Percentiles rank a stretch among this genome's conserved stretches.
Evolutionary conservation across 805 yeast genomes (phyloP).

Genomic region (Scheffersomyces coipomensis): DNA sequence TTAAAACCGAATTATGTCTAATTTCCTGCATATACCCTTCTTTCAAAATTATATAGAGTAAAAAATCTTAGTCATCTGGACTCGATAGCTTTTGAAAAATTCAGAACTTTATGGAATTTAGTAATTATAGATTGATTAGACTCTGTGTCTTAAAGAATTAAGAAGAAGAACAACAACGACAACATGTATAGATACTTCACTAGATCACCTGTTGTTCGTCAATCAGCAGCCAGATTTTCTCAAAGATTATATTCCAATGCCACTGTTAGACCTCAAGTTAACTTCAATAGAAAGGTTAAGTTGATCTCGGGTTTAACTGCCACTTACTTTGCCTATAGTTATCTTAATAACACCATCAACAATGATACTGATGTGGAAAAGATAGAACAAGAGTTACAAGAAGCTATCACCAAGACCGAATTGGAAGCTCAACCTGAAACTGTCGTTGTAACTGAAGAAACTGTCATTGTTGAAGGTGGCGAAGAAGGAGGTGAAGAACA

Average conservation of each 20-base stretch:
- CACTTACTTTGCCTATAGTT: conserved; percentile 7
- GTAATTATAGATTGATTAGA: too few species aligned
- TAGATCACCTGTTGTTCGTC: conserved; percentile 12
- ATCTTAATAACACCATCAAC: conserved; percentile 5
- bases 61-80: too few species aligned
- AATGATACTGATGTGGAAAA: conserved; percentile 2
- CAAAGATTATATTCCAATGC: conserved; percentile 9
- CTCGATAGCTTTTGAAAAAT: too few species aligned
- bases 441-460: background rate
- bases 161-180: background rate
- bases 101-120: too few species aligned
- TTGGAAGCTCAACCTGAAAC: conserved; percentile 5
- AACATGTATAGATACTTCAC: conserved; percentile 18
- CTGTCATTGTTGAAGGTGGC: background rate
- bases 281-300: conserved; percentile 7
- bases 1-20: too few species aligned
- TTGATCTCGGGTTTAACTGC: conserved; percentile 13
- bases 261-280: conserved; percentile 4
- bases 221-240: conserved; percentile 7
- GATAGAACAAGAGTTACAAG: conserved; percentile 3
- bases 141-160: too few species aligned
- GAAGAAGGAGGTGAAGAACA: conserved; percentile 12
- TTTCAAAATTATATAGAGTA: too few species aligned
- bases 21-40: too few species aligned
- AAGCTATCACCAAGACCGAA: conserved; percentile 4